Conservation (phyloP, 345 rosid species). For the Syzygium aqueum region DNA sequence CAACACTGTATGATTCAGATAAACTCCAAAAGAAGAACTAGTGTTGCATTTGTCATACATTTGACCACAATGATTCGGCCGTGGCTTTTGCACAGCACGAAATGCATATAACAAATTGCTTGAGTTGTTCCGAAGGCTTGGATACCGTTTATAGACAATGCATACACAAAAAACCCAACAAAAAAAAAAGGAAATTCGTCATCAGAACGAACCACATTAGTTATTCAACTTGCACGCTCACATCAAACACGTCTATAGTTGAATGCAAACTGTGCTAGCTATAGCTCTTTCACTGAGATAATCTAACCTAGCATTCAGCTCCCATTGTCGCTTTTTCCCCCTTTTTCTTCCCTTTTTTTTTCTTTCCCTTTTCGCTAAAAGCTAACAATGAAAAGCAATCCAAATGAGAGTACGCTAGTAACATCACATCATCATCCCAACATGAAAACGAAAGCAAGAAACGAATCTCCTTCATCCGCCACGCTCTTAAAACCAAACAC, state of each 20-base stretch:
- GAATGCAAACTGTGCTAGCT: background rate
- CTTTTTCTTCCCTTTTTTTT: too few species aligned
- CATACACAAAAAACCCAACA: background rate
- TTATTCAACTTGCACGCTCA: background rate
- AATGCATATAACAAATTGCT: background rate
- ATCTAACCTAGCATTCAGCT: background rate
- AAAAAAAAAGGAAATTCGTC: background rate
- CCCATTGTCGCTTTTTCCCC: background rate
- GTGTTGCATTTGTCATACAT: background rate
- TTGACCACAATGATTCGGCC: background rate
- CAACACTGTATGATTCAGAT: background rate
- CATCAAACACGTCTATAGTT: background rate
- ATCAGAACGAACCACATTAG: background rate
- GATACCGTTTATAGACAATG: background rate
- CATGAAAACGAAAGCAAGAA: background rate
- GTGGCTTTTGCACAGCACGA: background rate
- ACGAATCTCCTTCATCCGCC: background rate
- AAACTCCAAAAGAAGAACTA: background rate
- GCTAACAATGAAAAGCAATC: background rate
- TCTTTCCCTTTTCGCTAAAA: background rate
- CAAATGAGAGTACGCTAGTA: background rate
- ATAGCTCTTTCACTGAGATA: background rate
- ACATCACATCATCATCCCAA: background rate
- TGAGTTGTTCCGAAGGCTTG: background rate
- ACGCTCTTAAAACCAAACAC: background rate